Percentiles rank a stretch among this genome's conserved stretches.
These are phyloP conservation scores for Penicillium angulare DNA, from an alignment of 495 filamentous ascomycete genomes.

Conservation along the genomic window DNA sequence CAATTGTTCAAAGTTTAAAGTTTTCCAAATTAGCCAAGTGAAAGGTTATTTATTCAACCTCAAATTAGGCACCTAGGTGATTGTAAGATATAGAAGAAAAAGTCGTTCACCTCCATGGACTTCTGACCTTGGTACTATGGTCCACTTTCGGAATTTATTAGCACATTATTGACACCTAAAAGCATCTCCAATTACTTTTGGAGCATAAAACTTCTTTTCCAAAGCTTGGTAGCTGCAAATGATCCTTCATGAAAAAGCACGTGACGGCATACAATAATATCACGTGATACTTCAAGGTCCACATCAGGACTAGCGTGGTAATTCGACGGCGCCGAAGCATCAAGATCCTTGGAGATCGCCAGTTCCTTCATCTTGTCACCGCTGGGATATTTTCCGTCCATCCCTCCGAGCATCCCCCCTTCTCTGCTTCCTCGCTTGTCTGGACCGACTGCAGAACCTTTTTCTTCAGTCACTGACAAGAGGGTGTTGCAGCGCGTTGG, in stretches of 20 bases:
- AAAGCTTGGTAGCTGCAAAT: too few relatives aligned
- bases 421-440: conserved; percentile 11
- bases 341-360: conserved; percentile 24
- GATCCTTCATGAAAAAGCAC: too few relatives aligned
- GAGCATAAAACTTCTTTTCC: too few relatives aligned
- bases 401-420: conserved; percentile 16
- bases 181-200: too few relatives aligned
- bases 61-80: too few relatives aligned
- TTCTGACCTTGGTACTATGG: too few relatives aligned
- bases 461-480: conserved; percentile 20
- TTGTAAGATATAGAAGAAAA: too few relatives aligned
- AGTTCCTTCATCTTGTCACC: conserved; percentile 26
- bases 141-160: too few relatives aligned
- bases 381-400: conserved; percentile 20
- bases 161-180: too few relatives aligned
- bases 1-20: too few relatives aligned
- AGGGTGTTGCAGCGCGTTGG: conserved; percentile 25
- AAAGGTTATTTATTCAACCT: too few relatives aligned
- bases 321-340: conserved; percentile 21
- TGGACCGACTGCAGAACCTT: conserved; percentile 8
- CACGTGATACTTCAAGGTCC: conserved; percentile 5
- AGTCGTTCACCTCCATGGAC: too few relatives aligned
- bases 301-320: conserved; percentile 16
- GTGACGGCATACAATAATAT: neutral
- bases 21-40: neutral